These are phyloP conservation scores for Eragrostis tef DNA, from an alignment of 202 grass and related monocot genomes.

Conservation along the genomic window DNA sequence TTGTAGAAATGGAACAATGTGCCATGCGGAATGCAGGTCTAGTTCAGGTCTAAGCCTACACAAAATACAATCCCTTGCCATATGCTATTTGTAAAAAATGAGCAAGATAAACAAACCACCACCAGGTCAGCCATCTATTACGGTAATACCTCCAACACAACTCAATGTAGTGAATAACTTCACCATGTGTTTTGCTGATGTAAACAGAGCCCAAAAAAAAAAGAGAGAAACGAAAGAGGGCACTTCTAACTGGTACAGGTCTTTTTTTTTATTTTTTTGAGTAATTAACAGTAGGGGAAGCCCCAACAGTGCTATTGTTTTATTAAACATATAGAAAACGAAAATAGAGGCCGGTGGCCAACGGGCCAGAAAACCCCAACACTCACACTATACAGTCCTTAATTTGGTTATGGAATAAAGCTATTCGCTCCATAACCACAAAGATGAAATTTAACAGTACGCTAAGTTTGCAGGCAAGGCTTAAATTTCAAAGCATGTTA, in stretches of 20 bases:
- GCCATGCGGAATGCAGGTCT: background rate
- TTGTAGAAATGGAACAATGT: background rate
- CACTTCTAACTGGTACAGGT: background rate
- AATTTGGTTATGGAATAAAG: background rate
- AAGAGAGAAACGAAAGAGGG: background rate
- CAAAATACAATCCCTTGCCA: background rate
- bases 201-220: background rate
- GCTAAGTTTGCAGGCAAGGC: background rate
- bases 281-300: no score
- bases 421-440: no score
- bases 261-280: no score
- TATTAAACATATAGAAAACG: no score
- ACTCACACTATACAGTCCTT: background rate
- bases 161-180: background rate
- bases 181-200: background rate
- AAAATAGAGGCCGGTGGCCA: no score
- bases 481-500: background rate
- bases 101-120: background rate
- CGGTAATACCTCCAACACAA: background rate
- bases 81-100: background rate
- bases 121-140: background rate
- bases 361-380: no score
- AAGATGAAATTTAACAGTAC: background rate
- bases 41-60: background rate
- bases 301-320: no score